phyloP scores from a whole-genome alignment of 2,329 filamentous ascomycete genomes.

The Sarocladium strictum region DNA sequence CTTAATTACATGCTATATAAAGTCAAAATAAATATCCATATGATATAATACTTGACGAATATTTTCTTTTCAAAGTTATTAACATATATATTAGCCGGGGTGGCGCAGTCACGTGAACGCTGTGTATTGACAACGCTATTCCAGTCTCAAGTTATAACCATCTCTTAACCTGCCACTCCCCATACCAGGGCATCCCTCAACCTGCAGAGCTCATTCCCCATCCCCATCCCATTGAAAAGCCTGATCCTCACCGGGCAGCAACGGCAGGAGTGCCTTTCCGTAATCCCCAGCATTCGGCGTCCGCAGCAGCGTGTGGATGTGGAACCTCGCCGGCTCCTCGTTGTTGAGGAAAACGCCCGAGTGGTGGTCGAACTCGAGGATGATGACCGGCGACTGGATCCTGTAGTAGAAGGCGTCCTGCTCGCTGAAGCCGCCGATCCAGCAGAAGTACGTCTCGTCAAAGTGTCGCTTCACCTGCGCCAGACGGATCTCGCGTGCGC shows the following conservation, averaged over 20 bases:
- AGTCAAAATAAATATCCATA: no score
- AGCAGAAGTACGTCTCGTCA: constrained; percentile 70
- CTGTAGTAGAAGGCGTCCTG: constrained; percentile 72
- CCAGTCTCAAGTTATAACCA: no score
- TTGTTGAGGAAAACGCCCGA: constrained; percentile 73
- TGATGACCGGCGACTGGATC: constrained; percentile 67
- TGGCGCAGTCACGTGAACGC: no score
- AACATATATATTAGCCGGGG: no score
- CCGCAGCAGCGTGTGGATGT: constrained; percentile 68
- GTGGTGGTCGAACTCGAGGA: constrained; percentile 76
- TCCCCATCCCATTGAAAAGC: constrained; percentile 17
- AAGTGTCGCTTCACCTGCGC: constrained; percentile 49
- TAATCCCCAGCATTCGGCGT: constrained; percentile 75
- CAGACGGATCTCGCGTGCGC: constrained; percentile 50
- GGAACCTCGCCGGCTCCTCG: constrained; percentile 67
- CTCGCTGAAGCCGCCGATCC: constrained; percentile 66
- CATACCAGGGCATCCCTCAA: no score
- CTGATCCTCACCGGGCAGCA: constrained; percentile 27
- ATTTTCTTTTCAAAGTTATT: no score
- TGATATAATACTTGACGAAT: no score
- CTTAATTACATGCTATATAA: no score
- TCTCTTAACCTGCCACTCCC: no score
- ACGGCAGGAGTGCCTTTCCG: constrained; percentile 45
- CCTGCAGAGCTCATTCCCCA: no score
- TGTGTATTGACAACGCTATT: no score